Conservation (phyloP, 441 rosid genomes). For the Euphorbia neoarborescens region DNA sequence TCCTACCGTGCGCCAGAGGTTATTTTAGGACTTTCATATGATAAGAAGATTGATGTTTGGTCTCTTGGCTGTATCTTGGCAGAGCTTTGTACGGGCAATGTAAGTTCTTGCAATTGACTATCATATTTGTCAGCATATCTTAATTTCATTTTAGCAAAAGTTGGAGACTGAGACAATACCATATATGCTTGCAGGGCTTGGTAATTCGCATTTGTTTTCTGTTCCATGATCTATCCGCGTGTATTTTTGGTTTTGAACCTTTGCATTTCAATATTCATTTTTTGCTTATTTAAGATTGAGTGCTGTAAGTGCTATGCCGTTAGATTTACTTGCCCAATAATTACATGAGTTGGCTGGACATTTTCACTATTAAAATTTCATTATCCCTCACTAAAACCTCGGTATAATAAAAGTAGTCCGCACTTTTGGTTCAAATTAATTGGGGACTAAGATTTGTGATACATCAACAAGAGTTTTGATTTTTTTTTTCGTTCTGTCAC, state of each 20-base stretch:
- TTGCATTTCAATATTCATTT: not conserved
- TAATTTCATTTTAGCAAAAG: not conserved
- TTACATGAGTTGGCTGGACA: not conserved
- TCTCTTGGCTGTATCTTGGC: slow-evolving; percentile 98
- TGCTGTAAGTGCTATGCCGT: not conserved
- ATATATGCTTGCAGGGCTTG: not conserved
- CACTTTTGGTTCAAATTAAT: not conserved
- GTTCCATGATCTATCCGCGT: not conserved
- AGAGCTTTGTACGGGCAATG: slow-evolving; percentile 94
- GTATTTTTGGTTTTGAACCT: not conserved
- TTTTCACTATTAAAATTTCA: not conserved
- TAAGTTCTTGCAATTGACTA: slow-evolving; percentile 36
- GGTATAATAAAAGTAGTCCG: not conserved
- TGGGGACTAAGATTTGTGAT: not conserved
- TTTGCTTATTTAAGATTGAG: not conserved
- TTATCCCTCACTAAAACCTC: not conserved
- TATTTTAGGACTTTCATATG: slow-evolving; percentile 81
- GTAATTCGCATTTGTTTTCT: not conserved
- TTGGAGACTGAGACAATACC: not conserved
- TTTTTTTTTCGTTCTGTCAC: not conserved
- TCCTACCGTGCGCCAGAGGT: slow-evolving; percentile 98
- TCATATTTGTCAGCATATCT: not conserved
- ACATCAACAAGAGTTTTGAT: not conserved
- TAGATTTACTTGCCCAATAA: not conserved
- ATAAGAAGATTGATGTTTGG: slow-evolving; percentile 91